These are phyloP conservation scores for Schizochytrium sp. DNA, from an alignment of 108 stramenopile species.

Conservation along the genomic window DNA sequence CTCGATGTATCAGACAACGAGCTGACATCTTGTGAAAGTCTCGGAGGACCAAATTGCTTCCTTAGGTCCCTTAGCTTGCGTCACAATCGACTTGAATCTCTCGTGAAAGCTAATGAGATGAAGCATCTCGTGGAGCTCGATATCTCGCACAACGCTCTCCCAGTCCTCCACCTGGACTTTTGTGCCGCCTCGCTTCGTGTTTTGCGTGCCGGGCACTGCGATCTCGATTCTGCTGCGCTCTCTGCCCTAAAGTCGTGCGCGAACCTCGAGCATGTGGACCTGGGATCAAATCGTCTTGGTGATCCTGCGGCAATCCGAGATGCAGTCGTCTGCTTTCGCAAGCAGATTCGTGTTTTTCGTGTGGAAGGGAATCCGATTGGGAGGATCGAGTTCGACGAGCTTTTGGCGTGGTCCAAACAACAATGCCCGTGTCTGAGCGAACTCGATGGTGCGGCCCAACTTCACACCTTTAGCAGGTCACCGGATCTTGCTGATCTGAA, in stretches of 20 bases:
- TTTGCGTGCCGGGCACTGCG: background rate
- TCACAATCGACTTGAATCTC: background rate
- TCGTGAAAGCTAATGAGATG: background rate
- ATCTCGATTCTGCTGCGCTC: background rate
- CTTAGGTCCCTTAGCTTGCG: background rate
- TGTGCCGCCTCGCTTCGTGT: background rate
- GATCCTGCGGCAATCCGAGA: background rate
- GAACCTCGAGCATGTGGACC: background rate
- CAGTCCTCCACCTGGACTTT: background rate
- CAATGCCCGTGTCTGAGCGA: background rate
- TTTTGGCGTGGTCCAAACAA: background rate
- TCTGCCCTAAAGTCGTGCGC: background rate
- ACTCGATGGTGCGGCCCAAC: background rate
- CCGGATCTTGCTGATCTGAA: background rate
- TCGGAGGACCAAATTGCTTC: background rate
- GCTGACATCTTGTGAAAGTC: background rate
- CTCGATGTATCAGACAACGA: background rate
- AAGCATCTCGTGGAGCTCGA: background rate
- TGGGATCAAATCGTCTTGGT: background rate
- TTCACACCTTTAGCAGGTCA: background rate
- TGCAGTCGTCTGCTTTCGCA: background rate
- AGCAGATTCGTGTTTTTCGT: background rate
- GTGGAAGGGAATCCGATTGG: background rate
- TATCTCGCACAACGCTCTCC: background rate
- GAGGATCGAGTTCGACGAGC: background rate